Conservation (phyloP, 306 rosid genomes). For the Vachellia collinsii region DNA sequence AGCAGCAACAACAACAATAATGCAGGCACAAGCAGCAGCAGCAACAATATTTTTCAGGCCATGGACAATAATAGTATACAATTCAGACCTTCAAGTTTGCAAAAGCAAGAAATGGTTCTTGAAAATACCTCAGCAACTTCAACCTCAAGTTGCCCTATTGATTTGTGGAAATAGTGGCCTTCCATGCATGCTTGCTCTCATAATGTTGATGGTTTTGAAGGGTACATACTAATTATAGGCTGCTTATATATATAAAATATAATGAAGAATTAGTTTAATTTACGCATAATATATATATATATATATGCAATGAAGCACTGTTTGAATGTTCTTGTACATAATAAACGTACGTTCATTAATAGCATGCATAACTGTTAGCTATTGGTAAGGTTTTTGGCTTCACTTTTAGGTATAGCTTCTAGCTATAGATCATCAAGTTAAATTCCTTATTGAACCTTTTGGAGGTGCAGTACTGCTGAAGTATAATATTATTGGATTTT, state of each 20-base stretch:
- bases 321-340: slow-evolving; percentile 61
- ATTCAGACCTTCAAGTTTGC: slow-evolving; percentile 42
- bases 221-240: slow-evolving; percentile 53
- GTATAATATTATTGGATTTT: background rate
- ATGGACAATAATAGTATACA: slow-evolving; percentile 20
- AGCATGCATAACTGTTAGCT: slow-evolving; percentile 46
- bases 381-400: slow-evolving; percentile 40
- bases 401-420: slow-evolving; percentile 16
- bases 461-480: slow-evolving; percentile 2
- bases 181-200: background rate
- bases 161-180: slow-evolving; percentile 60
- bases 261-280: slow-evolving; percentile 12
- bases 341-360: slow-evolving; percentile 39
- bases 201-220: slow-evolving; percentile 9
- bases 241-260: slow-evolving; percentile 1
- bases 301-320: slow-evolving; percentile 25
- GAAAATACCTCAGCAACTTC: slow-evolving; percentile 58
- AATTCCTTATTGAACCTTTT: slow-evolving; percentile 13
- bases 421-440: slow-evolving; percentile 35
- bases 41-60: slow-evolving; percentile 40
- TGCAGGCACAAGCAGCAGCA: slow-evolving; percentile 48
- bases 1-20: slow-evolving; percentile 3
- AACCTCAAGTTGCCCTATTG: slow-evolving; percentile 59
- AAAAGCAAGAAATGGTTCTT: slow-evolving; percentile 59
- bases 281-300: slow-evolving; percentile 10